Base-by-base conservation (phyloP, 2,329 filamentous ascomycete genomes). In the Penicillium sp. region DNA sequence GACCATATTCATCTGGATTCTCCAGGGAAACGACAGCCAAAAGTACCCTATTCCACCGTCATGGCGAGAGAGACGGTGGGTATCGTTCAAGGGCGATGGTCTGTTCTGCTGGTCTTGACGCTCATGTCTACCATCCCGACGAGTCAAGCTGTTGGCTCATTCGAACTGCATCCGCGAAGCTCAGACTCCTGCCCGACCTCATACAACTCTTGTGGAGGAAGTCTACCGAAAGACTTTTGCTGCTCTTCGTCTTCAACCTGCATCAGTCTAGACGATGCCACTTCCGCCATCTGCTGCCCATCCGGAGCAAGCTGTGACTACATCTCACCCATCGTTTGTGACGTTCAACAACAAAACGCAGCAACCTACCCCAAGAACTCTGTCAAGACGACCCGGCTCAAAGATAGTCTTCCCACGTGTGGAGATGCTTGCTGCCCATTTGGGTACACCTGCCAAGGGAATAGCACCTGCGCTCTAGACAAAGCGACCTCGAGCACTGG, bases 241-340 rank as follows among this genome's bases (percentile, higher is more conserved):
- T 79, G 77, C 51, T 63, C 71, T 21, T 66, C 69, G 29, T 66
- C 61, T 9, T 67, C 68, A 15, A 72, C 65, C 36, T 79, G 77
- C 55, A 60, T 77, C 45, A 69, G 69, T 41, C 51, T 78, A 33
- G 76, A 78, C 53, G 59, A 66, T 47, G 68, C 65, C 10, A 74
- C 65, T 31, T 74, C 75, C 3, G 74, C 69, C 26, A 68, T 79
- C 23, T 79, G 77, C 62, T 79, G 77, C 59, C 76, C 75, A n/a
- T 62, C 66, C 10, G 75, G 73, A 4, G 52, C 63, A 24, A 64
- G 66, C 45, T 79, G 77, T 57, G 57, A 65, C 13, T 70, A 66
- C 47, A 78, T 79, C 43, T 54, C 67, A 29, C 66, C 73, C 1
- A 75, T 78, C 44, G 65, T 67, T 24, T 79, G 77, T 65, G 65